Percentiles rank a stretch among this genome's conserved stretches.
phyloP scores from a whole-genome alignment of 345 rosid species.

The Acer negundo region DNA sequence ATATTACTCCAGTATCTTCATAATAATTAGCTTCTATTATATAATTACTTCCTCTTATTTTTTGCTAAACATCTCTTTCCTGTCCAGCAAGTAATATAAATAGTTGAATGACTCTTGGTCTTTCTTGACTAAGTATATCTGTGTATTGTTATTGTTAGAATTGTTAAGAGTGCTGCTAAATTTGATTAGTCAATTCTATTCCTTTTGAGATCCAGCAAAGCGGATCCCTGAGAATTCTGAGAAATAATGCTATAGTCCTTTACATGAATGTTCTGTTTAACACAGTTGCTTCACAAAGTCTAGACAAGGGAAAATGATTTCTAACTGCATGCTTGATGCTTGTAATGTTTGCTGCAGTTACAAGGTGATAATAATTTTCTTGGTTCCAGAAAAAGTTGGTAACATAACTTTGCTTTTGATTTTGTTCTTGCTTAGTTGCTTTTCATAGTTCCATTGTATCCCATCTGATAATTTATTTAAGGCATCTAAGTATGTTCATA shows the following conservation, averaged over 20 bases:
- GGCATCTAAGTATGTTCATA: background rate
- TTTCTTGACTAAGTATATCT: background rate
- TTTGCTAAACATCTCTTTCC: conserved; percentile 11
- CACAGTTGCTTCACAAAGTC: background rate
- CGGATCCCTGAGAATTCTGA: background rate
- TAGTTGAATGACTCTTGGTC: conserved; percentile 14
- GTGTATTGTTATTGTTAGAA: background rate
- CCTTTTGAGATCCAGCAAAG: background rate
- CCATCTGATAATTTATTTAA: background rate
- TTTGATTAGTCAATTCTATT: background rate
- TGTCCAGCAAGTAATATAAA: background rate
- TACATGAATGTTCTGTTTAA: background rate
- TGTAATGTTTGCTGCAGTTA: background rate
- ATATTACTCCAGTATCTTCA: background rate
- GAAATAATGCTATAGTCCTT: background rate
- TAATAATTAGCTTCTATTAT: background rate
- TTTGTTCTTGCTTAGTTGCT: background rate
- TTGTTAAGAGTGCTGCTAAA: background rate
- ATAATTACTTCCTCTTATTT: background rate
- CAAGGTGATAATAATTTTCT: background rate
- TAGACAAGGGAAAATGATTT: background rate
- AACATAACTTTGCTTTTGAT: background rate
- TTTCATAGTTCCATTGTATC: background rate
- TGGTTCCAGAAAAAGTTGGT: background rate
- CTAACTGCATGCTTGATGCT: background rate